Evolutionary conservation across 2,329 filamentous ascomycete genomes (phyloP).

Genomic region (Pseudocercospora vitis): DNA sequence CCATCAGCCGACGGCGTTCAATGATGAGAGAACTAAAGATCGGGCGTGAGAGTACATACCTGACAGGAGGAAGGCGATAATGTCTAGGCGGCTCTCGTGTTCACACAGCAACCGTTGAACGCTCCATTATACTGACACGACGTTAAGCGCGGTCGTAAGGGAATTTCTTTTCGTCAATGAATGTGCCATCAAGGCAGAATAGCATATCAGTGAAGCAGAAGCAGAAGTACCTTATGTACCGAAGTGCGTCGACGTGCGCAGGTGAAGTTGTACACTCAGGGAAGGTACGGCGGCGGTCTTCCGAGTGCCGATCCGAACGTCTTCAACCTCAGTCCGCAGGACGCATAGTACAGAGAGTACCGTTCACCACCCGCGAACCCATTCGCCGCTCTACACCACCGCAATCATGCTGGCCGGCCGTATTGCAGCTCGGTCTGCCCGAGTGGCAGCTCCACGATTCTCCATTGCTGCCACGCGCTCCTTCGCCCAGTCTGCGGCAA

Average conservation of each 20-base stretch:
- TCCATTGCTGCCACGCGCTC: slow-evolving; percentile 66
- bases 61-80: too few relatives aligned
- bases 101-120: too few relatives aligned
- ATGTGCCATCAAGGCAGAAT: too few relatives aligned
- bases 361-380: slow-evolving; percentile 1
- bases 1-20: too few relatives aligned
- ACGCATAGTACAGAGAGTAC: neutral
- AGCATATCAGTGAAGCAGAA: too few relatives aligned
- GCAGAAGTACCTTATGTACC: too few relatives aligned
- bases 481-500: slow-evolving; percentile 65
- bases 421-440: slow-evolving; percentile 57
- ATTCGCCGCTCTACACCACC: slow-evolving; percentile 21
- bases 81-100: too few relatives aligned
- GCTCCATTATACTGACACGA: too few relatives aligned
- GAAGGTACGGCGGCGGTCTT: neutral
- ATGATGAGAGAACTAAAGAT: too few relatives aligned
- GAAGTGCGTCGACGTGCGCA: neutral
- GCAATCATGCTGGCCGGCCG: slow-evolving; percentile 58
- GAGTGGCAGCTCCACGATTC: slow-evolving; percentile 58
- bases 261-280: slow-evolving; percentile 4
- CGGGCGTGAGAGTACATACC: too few relatives aligned
- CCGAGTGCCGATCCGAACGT: neutral
- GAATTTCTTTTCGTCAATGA: too few relatives aligned
- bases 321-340: slow-evolving; percentile 5
- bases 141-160: too few relatives aligned